A percentile compares a stretch with the other conserved stretches of the same genome.
Evolutionary conservation across 352 stramenopile species (phyloP).

Genomic region (Phytopythium delawarense): DNA sequence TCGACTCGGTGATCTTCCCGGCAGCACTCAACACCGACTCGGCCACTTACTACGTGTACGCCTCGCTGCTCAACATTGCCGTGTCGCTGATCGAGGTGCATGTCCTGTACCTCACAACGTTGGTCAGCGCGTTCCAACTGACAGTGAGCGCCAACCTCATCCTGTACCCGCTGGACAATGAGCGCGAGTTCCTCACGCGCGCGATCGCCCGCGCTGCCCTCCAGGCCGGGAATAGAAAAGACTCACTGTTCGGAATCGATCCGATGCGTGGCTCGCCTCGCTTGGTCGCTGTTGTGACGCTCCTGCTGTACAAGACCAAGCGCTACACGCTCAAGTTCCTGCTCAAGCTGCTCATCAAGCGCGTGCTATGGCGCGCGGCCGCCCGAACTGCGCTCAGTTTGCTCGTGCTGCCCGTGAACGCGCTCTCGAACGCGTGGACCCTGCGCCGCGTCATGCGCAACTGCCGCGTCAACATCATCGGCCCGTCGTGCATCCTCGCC

Average conservation of each 20-base stretch:
- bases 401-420: slow-evolving; percentile 46
- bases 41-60: slow-evolving; percentile 21
- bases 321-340: slow-evolving; percentile 51
- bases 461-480: slow-evolving; percentile 49
- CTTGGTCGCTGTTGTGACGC: slow-evolving; percentile 29
- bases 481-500: slow-evolving; percentile 27
- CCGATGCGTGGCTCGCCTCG: slow-evolving; percentile 42
- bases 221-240: slow-evolving; percentile 39
- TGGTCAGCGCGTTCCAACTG: slow-evolving; percentile 37
- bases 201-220: slow-evolving; percentile 41
- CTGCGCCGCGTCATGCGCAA: slow-evolving; percentile 36
- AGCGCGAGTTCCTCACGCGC: slow-evolving; percentile 46
- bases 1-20: slow-evolving; percentile 23
- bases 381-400: slow-evolving; percentile 35
- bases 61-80: slow-evolving; percentile 37
- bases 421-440: slow-evolving; percentile 41
- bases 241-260: slow-evolving; percentile 45
- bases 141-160: slow-evolving; percentile 36
- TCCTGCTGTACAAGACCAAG: slow-evolving; percentile 49
- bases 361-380: slow-evolving; percentile 39
- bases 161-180: slow-evolving; percentile 39
- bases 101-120: slow-evolving; percentile 32
- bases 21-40: slow-evolving; percentile 11
- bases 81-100: slow-evolving; percentile 48
- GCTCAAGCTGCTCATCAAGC: slow-evolving; percentile 54